Evolutionary conservation across 2,329 filamentous ascomycete species (phyloP).

Genomic region (Ceratocystis cacaofunesta): DNA sequence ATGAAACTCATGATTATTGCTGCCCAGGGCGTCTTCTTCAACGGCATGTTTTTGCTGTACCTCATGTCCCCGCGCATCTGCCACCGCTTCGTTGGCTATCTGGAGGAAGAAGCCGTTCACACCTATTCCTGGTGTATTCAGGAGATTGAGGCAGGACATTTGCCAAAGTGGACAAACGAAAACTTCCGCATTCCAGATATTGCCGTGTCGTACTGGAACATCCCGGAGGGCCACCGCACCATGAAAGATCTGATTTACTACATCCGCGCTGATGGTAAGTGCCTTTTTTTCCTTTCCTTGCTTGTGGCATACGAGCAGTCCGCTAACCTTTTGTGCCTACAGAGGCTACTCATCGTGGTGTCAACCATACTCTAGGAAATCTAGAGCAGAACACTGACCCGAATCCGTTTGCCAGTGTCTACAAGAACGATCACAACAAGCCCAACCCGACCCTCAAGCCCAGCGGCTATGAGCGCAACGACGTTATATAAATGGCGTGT

Average conservation of each 20-base stretch:
- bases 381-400: conserved; percentile 73
- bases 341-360: conserved; percentile 79
- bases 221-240: conserved; percentile 66
- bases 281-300: not conserved
- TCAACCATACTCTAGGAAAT: conserved; percentile 90
- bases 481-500: conserved; percentile 44
- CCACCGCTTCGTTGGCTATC: conserved; percentile 90
- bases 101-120: conserved; percentile 92
- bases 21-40: conserved; percentile 94
- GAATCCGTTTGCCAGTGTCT: conserved; percentile 79
- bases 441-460: conserved; percentile 54
- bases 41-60: conserved; percentile 79
- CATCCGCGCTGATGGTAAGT: conserved; percentile 53
- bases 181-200: conserved; percentile 72
- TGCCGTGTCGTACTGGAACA: conserved; percentile 80
- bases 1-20: conserved; percentile 86
- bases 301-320: not conserved
- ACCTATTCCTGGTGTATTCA: conserved; percentile 84
- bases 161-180: conserved; percentile 62
- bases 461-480: conserved; percentile 67
- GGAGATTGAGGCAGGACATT: conserved; percentile 70
- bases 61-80: conserved; percentile 74
- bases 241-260: conserved; percentile 84
- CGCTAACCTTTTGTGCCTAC: conserved; percentile 19
- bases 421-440: conserved; percentile 50